Percentiles rank a stretch among this genome's conserved stretches.
These are phyloP conservation scores for Sclerotinia nivalis DNA, from an alignment of 2,329 filamentous ascomycete species.

Conservation along the genomic window DNA sequence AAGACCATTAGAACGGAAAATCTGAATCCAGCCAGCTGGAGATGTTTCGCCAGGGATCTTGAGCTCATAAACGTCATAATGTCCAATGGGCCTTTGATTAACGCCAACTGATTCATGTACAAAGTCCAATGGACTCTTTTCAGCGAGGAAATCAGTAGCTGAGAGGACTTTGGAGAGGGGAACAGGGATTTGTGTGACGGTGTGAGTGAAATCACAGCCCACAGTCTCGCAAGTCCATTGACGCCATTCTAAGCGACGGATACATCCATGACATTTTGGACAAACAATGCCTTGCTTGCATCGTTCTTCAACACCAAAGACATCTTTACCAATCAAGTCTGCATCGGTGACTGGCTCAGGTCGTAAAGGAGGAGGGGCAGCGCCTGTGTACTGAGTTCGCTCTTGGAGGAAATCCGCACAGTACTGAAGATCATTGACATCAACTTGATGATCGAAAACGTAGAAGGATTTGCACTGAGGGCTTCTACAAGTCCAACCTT, in stretches of 20 bases:
- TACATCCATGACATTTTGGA: conserved; percentile 61
- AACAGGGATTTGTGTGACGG: conserved; percentile 21
- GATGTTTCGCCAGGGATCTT: conserved; percentile 48
- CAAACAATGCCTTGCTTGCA: conserved; percentile 68
- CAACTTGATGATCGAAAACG: conserved; percentile 35
- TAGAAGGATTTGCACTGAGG: conserved; percentile 55
- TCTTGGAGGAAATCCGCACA: conserved; percentile 58
- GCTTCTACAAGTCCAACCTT: conserved; percentile 62
- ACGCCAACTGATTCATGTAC: not conserved
- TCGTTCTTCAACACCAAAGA: conserved; percentile 49
- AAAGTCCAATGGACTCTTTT: not conserved
- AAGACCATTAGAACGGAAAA: conserved; percentile 8
- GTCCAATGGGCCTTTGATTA: conserved; percentile 30
- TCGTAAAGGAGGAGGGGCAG: conserved; percentile 44
- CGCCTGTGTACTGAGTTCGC: conserved; percentile 46
- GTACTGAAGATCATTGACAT: conserved; percentile 49
- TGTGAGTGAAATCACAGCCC: conserved; percentile 51
- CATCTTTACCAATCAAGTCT: conserved; percentile 38
- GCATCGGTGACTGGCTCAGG: conserved; percentile 45
- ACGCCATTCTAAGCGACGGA: conserved; percentile 56
- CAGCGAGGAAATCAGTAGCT: not conserved
- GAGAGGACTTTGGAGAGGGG: conserved; percentile 26
- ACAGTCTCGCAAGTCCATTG: conserved; percentile 60
- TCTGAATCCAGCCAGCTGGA: not conserved
- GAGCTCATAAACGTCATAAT: conserved; percentile 45